Evolutionary conservation across 768 basidiomycete genomes (phyloP), one percentile per base, ranked within the genome.

Genomic region (Neoboletus subvelutipes): DNA sequence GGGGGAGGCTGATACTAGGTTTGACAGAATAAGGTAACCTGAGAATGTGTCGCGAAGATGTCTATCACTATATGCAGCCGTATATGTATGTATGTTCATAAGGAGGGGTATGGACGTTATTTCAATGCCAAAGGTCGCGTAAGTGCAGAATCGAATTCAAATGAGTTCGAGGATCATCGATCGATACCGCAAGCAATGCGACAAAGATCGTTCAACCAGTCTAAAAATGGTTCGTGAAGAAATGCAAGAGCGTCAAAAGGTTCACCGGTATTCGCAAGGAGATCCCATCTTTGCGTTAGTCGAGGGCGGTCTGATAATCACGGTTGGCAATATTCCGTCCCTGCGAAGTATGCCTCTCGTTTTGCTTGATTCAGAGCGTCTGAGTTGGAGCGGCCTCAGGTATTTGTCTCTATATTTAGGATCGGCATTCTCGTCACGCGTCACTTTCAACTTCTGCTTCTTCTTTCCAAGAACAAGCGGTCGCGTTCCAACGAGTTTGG

Each of bases 271-370:
- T 57, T 63, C 74, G 60, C 81, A 80, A 45, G 71, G 72, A 52
- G 76, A 78, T 20, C 68, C 77, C 53, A 71, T 72, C 57, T 78
- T 77, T 47, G 82, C 77, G 58, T 70, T 73, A 45, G 70, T 75
- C 12, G 84, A 87, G 15, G 85, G 85, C 11, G 85, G 84, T 20
- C 85, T 77, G 52, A 87, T 77, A 53, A 85, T 77, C 29, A 87
- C 83, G 40, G 80, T 77, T 33, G 86, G 85, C 31, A 87, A 71
- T 50, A 78, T 74, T 73, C 85, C 85, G 39, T 70, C 72, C 69
- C 79, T 78, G 64, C 83, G 76, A 60, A 86, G 77, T 54, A 77
- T 63, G 45, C 80, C 85, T 52, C 85, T 82, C 67, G 81, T 70
- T 71, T 83, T 86, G 67, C 76, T 78, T 34, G 87, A 87, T 59